phyloP scores from a whole-genome alignment of 2,329 filamentous ascomycete species.

The Phaeosphaeria sp. region DNA sequence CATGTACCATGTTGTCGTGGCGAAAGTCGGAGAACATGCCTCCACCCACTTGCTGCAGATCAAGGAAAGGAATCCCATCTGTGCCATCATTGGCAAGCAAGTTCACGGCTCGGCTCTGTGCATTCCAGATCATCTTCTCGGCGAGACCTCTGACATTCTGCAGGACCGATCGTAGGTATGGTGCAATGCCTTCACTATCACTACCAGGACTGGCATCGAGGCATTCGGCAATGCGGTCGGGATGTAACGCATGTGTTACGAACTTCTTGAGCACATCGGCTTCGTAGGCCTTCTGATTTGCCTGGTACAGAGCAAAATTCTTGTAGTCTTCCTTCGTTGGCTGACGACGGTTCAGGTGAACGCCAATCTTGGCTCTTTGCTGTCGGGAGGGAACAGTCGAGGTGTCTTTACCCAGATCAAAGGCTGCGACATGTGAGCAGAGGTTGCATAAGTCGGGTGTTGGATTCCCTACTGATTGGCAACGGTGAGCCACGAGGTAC shows the following conservation, averaged over 20 bases:
- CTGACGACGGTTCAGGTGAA: slow-evolving; percentile 17
- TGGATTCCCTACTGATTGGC: slow-evolving; percentile 9
- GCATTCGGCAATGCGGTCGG: slow-evolving; percentile 18
- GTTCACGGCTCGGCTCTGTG: slow-evolving; percentile 25
- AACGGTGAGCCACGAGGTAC: slow-evolving; percentile 10
- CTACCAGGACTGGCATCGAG: slow-evolving; percentile 3
- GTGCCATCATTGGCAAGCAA: slow-evolving; percentile 26
- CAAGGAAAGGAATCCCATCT: slow-evolving; percentile 23
- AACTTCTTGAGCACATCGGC: slow-evolving; percentile 30
- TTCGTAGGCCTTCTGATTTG: slow-evolving; percentile 35
- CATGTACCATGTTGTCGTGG: slow-evolving; percentile 10
- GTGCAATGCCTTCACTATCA: slow-evolving; percentile 4
- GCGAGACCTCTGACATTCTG: slow-evolving; percentile 24
- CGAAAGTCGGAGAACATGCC: slow-evolving; percentile 20
- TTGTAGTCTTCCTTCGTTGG: slow-evolving; percentile 24
- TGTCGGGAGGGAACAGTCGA: slow-evolving; percentile 3
- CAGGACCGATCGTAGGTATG: slow-evolving; percentile 23
- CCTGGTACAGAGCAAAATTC: slow-evolving; percentile 33
- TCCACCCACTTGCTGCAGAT: slow-evolving; percentile 18
- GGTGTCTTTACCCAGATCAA: not conserved
- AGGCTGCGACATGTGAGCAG: not conserved
- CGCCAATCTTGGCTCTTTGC: slow-evolving; percentile 10
- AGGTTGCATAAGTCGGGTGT: not conserved
- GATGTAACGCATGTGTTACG: slow-evolving; percentile 25
- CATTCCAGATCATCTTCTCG: slow-evolving; percentile 32